Percentiles rank a stretch among this genome's conserved stretches.
Evolutionary conservation across 495 filamentous ascomycete genomes (phyloP).

Genomic region (Tuber indicum): DNA sequence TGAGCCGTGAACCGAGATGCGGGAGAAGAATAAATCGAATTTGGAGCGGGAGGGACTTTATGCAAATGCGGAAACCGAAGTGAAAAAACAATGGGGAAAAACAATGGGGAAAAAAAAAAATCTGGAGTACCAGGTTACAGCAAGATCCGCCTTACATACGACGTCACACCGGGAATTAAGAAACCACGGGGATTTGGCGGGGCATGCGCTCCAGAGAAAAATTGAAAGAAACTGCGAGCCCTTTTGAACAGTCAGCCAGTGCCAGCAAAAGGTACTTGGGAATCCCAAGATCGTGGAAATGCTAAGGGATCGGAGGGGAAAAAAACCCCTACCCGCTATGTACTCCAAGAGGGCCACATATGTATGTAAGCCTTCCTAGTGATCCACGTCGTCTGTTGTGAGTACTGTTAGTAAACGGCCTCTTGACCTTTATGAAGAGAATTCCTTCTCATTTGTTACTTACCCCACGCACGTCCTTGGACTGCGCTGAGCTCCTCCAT

Average conservation of each 20-base stretch:
- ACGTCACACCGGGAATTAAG: conserved; percentile 26
- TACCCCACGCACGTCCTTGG: conserved; percentile 84
- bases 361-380: conserved; percentile 36
- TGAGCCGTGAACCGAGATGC: conserved; percentile 14
- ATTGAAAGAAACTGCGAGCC: not conserved
- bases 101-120: conserved; percentile 22
- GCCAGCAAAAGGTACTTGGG: conserved; percentile 35
- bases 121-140: conserved; percentile 31
- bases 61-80: conserved; percentile 13
- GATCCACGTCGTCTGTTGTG: conserved; percentile 43
- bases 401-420: conserved; percentile 21
- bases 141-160: conserved; percentile 33
- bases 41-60: not conserved
- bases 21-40: not conserved
- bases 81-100: conserved; percentile 15
- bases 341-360: conserved; percentile 27
- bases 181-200: conserved; percentile 24
- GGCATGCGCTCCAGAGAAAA: conserved; percentile 31
- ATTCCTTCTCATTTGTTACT: conserved; percentile 38
- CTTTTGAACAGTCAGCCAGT: conserved; percentile 24
- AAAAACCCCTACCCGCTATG: conserved; percentile 31
- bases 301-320: conserved; percentile 23
- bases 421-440: conserved; percentile 25
- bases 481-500: conserved; percentile 78
- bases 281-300: conserved; percentile 32